Evolutionary conservation across 768 basidiomycete species (phyloP).

Genomic region (Psilocybe subaeruginosa): DNA sequence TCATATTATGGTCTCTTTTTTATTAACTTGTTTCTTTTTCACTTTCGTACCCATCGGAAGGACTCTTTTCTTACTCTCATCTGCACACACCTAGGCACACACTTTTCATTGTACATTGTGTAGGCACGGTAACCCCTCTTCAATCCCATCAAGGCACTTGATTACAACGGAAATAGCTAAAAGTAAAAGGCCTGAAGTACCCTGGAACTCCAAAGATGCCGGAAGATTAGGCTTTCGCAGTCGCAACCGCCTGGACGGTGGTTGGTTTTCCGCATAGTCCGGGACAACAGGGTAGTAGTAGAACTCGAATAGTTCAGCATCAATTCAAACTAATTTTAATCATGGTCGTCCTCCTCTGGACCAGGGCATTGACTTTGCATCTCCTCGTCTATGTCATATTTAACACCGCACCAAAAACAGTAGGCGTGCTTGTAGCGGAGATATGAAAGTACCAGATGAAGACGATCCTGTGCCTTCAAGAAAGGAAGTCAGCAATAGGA

Average conservation of each 20-base stretch:
- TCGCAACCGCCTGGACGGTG: not conserved
- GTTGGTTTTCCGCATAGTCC: not conserved
- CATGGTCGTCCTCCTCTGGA: slow-evolving; percentile 75
- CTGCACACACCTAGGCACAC: slow-evolving; percentile 8
- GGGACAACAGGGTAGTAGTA: not conserved
- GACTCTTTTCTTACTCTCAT: slow-evolving; percentile 9
- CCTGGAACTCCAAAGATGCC: not conserved
- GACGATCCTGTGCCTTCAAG: slow-evolving; percentile 68
- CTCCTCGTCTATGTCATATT: slow-evolving; percentile 65
- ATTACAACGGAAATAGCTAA: not conserved
- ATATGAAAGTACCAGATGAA: slow-evolving; percentile 70
- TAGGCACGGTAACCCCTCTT: slow-evolving; percentile 21
- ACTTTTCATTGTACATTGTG: slow-evolving; percentile 4
- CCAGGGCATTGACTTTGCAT: slow-evolving; percentile 75
- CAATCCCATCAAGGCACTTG: slow-evolving; percentile 5
- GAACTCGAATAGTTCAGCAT: not conserved
- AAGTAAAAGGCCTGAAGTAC: not conserved
- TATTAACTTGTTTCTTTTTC: slow-evolving; percentile 1
- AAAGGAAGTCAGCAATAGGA: slow-evolving; percentile 11
- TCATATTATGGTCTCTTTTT: slow-evolving; percentile 9
- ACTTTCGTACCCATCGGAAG: slow-evolving; percentile 7
- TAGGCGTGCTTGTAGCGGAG: slow-evolving; percentile 73
- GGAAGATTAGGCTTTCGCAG: not conserved
- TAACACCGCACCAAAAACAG: slow-evolving; percentile 89
- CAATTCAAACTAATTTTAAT: slow-evolving; percentile 41